These are phyloP conservation scores for Penicillium rolfsii DNA, from an alignment of 2,329 filamentous ascomycete species.

Conservation along the genomic window DNA sequence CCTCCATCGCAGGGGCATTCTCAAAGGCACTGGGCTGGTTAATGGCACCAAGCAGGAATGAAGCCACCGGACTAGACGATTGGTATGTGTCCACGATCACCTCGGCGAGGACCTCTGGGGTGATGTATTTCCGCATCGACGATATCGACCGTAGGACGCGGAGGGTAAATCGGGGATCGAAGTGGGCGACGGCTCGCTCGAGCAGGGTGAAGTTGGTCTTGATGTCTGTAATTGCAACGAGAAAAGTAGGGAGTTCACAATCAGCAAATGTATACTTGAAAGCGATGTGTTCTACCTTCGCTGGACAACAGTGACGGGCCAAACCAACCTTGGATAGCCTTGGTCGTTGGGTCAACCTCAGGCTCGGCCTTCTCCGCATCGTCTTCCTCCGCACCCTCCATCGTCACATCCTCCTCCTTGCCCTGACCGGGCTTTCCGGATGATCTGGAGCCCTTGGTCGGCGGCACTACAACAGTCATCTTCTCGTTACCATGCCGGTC, in stretches of 20 bases:
- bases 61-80: constrained; percentile 66
- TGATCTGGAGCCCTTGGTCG: constrained; percentile 66
- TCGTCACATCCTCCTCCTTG: constrained; percentile 70
- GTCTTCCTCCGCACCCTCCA: constrained; percentile 60
- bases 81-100: constrained; percentile 81
- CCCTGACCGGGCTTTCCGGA: constrained; percentile 61
- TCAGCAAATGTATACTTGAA: background rate
- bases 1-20: constrained; percentile 68
- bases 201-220: constrained; percentile 90
- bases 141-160: constrained; percentile 94
- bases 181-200: constrained; percentile 87
- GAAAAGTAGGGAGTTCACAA: background rate
- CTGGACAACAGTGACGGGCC: constrained; percentile 4
- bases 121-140: constrained; percentile 88
- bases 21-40: constrained; percentile 68
- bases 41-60: constrained; percentile 70
- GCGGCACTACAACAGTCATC: constrained; percentile 80
- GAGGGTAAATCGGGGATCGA: constrained; percentile 93
- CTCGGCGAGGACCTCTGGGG: constrained; percentile 76
- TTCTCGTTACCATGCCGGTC: constrained; percentile 73
- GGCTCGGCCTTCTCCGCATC: constrained; percentile 51
- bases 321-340: constrained; percentile 53
- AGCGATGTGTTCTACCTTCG: background rate
- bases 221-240: constrained; percentile 67
- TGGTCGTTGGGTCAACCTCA: constrained; percentile 51